Evolutionary conservation across 1,284 basidiomycete species (phyloP).

Genomic region (Erythrobasidium hasegawianum): DNA sequence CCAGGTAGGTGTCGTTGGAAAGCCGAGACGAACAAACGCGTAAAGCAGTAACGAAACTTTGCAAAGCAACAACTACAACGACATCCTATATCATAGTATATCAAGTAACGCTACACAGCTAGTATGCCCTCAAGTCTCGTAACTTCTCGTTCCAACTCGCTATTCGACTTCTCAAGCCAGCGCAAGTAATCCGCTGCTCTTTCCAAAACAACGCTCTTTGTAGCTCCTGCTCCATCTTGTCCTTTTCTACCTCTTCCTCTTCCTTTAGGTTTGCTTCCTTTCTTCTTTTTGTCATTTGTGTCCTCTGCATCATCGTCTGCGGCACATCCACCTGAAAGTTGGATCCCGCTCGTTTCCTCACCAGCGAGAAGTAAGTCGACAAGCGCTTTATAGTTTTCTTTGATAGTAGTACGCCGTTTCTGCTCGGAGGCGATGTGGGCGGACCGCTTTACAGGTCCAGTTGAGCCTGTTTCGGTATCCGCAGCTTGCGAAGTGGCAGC

Average conservation of each 20-base stretch:
- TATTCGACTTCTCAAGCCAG: constrained; percentile 43
- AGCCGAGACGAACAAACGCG: too few relatives aligned
- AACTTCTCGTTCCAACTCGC: constrained; percentile 39
- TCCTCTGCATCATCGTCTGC: constrained; percentile 3
- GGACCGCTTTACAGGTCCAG: constrained; percentile 79
- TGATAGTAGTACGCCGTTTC: constrained; percentile 80
- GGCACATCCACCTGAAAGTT: constrained; percentile 23
- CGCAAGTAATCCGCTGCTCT: constrained; percentile 39
- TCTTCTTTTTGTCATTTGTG: constrained; percentile 28
- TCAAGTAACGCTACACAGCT: constrained; percentile 8
- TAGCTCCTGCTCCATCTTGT: constrained; percentile 42
- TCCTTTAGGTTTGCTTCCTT: constrained; percentile 27
- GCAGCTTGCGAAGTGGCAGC: neutral
- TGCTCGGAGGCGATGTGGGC: constrained; percentile 91
- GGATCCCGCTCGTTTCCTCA: constrained; percentile 57
- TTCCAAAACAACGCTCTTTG: constrained; percentile 43
- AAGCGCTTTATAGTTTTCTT: constrained; percentile 63
- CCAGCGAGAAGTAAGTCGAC: constrained; percentile 42
- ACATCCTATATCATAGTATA: too few relatives aligned
- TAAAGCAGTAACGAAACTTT: too few relatives aligned
- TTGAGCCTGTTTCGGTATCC: neutral
- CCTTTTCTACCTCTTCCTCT: constrained; percentile 43
- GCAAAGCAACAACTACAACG: too few relatives aligned
- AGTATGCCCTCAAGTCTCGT: constrained; percentile 43
- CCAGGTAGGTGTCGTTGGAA: too few relatives aligned